Conservation (phyloP, 2,329 filamentous ascomycete genomes). For the Phyllachora maydis region DNA sequence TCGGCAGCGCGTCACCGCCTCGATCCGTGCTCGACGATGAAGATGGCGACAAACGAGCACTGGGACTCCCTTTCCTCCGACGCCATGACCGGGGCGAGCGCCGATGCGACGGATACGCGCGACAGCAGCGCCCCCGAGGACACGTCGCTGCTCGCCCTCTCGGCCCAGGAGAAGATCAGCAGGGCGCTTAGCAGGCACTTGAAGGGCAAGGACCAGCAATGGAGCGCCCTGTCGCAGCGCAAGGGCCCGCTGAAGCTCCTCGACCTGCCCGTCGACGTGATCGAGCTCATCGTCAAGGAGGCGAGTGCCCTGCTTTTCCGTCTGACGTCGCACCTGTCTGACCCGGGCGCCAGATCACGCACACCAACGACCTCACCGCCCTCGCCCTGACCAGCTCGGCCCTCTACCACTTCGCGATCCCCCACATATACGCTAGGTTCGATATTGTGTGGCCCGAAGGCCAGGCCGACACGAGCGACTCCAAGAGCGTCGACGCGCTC, state of each 20-base stretch:
- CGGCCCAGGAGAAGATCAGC: slow-evolving; percentile 5
- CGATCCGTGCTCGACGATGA: too few species aligned
- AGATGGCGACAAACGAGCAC: too few species aligned
- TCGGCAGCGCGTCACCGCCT: too few species aligned
- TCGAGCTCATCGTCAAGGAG: slow-evolving; percentile 64
- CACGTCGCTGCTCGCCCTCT: too few species aligned
- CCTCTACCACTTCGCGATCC: slow-evolving; percentile 53
- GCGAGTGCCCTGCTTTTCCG: slow-evolving; percentile 16
- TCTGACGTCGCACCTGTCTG: neutral
- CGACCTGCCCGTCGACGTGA: slow-evolving; percentile 57
- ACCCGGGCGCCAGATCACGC: slow-evolving; percentile 41
- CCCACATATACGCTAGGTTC: slow-evolving; percentile 67
- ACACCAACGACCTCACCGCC: slow-evolving; percentile 65
- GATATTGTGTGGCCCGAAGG: slow-evolving; percentile 78
- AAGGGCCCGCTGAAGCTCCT: slow-evolving; percentile 42
- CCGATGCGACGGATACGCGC: too few species aligned
- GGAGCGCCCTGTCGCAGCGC: slow-evolving; percentile 38
- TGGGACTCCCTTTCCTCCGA: too few species aligned
- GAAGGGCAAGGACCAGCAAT: slow-evolving; percentile 42
- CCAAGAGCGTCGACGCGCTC: slow-evolving; percentile 59
- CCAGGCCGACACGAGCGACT: slow-evolving; percentile 38
- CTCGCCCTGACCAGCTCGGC: slow-evolving; percentile 61
- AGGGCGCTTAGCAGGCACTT: too few species aligned
- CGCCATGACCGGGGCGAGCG: too few species aligned
- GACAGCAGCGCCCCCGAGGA: too few species aligned